phyloP scores from a whole-genome alignment of 1,284 basidiomycete species.

The Papiliotrema nemorosa region DNA sequence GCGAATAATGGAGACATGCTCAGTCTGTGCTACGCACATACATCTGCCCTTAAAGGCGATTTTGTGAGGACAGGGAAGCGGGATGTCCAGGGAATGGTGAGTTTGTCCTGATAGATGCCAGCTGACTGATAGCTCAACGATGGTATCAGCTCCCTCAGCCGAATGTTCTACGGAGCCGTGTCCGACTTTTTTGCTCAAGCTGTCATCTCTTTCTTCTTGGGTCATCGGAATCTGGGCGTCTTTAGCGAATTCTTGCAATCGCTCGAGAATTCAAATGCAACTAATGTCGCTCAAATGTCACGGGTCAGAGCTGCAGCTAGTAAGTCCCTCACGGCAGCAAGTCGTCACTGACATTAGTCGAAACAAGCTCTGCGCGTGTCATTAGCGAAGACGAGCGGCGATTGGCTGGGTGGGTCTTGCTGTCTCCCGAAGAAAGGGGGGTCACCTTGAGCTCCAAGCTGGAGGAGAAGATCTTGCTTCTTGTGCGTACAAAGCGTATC shows the following conservation, averaged over 20 bases:
- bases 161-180: slow-evolving; percentile 58
- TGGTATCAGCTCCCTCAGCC: slow-evolving; percentile 83
- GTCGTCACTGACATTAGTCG: slow-evolving; percentile 51
- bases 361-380: slow-evolving; percentile 75
- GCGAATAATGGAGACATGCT: slow-evolving; percentile 55
- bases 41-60: slow-evolving; percentile 77
- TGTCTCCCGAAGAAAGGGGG: slow-evolving; percentile 76
- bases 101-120: not conserved
- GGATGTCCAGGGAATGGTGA: slow-evolving; percentile 82
- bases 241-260: slow-evolving; percentile 88
- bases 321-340: slow-evolving; percentile 23
- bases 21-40: slow-evolving; percentile 56
- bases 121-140: slow-evolving; percentile 57
- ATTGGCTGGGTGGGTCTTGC: slow-evolving; percentile 84
- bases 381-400: slow-evolving; percentile 74
- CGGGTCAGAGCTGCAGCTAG: slow-evolving; percentile 81
- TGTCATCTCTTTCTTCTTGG: slow-evolving; percentile 83
- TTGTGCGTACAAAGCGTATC: slow-evolving; percentile 57
- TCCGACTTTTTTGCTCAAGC: slow-evolving; percentile 96
- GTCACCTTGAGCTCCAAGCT: slow-evolving; percentile 68
- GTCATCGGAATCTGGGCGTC: slow-evolving; percentile 74
- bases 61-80: slow-evolving; percentile 94
- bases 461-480: slow-evolving; percentile 86
- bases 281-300: slow-evolving; percentile 79
- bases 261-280: slow-evolving; percentile 81